Evolutionary conservation across 1,139 yeast genomes (phyloP), one percentile per base, ranked within the genome.

Genomic region (Eremothecium coryli): DNA sequence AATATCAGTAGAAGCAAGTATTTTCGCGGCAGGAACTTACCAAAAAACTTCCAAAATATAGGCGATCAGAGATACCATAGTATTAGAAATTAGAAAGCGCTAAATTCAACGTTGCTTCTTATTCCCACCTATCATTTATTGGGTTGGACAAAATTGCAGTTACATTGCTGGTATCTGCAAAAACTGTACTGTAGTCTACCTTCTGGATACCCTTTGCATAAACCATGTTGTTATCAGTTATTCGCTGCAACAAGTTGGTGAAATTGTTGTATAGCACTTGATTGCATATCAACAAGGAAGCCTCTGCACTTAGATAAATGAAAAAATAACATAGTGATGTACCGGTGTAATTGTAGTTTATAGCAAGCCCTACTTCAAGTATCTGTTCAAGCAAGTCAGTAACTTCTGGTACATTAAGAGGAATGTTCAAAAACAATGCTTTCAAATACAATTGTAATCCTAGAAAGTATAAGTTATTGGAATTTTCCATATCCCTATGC

Each of bases 181-280:
- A n/a, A n/a, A n/a, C n/a, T n/a, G n/a, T n/a, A n/a, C n/a, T n/a
- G n/a, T n/a, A n/a, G n/a, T n/a, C n/a, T n/a, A n/a, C n/a, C n/a
- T n/a, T n/a, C n/a, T n/a, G n/a, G n/a, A n/a, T n/a, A n/a, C n/a
- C 27, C 24, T 32, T 14, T 5, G 35, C 35, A 11, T 20, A 31
- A 3, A 31, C 35, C 31, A 23, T 26, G 3, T 31, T 31, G 3
- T 18, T 26, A 12, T 32, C 26, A n/a, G 35, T 26, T 20, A 32
- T 32, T 15, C 12, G 26, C 10, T 13, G 13, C 21, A 32, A 15
- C 4, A 32, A 20, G 12, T 27, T 31, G n/a, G 21, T 26, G 25
- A 32, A 32, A 17, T 27, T 28, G 15, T 25, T 16, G 22, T 21
- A 32, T 9, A 32, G 22, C 8, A 23, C n/a, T 7, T 27, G 25